phyloP scores from a whole-genome alignment of 2,329 filamentous ascomycete genomes.

The Arthrobotrys pseudoclavata region DNA sequence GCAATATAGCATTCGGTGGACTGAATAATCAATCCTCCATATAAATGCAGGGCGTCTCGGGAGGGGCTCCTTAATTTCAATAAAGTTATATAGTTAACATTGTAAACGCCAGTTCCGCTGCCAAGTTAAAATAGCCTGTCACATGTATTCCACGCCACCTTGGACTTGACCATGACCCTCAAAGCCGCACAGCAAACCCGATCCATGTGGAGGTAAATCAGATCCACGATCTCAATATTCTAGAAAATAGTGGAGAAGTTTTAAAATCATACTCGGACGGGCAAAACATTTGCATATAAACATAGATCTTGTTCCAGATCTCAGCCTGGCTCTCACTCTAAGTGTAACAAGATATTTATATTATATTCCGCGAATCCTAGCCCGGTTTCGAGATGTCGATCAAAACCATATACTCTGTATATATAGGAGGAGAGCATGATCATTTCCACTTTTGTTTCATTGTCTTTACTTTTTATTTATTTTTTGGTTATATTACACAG shows the following conservation, averaged over 20 bases:
- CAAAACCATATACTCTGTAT: neutral
- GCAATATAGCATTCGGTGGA: no score
- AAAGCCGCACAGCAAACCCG: neutral
- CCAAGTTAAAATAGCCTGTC: neutral
- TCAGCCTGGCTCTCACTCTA: neutral
- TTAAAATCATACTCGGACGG: no score
- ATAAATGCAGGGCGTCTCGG: no score
- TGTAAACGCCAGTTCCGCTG: neutral
- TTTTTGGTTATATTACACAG: neutral
- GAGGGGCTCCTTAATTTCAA: neutral
- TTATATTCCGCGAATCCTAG: neutral
- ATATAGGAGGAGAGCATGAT: neutral
- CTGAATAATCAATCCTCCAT: neutral
- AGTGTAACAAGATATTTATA: neutral
- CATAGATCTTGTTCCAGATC: neutral
- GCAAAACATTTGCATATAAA: neutral
- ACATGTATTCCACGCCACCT: neutral
- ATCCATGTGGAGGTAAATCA: neutral
- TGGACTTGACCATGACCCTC: neutral
- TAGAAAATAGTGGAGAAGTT: no score
- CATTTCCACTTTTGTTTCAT: neutral
- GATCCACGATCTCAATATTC: no score
- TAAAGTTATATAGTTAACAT: neutral
- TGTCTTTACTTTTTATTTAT: neutral
- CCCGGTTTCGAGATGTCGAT: neutral